Evolutionary conservation across 1,139 yeast species (phyloP), one percentile per base, ranked within the genome.

Genomic region (Trichomonascaceae sp.): DNA sequence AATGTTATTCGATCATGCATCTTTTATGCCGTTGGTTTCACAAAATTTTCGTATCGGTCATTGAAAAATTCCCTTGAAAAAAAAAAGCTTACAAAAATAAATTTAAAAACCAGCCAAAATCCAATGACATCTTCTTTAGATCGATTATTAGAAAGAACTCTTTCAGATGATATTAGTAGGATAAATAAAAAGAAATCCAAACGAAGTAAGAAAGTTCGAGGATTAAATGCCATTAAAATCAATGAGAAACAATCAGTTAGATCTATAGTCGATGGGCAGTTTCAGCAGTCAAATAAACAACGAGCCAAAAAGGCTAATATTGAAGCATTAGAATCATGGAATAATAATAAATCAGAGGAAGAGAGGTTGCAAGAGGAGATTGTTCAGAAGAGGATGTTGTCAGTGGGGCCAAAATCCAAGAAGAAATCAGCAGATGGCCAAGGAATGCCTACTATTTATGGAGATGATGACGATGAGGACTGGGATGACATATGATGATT

Each of bases 141-240:
- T n/a, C 51, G 63, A 9, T 56, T 62, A n/a, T 50, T 62, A 38
- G 53, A 57, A 39, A 46, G 60, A 18, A 61, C 60, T 5, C 55
- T 62, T 18, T 58, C 61, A 2, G 52, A 36, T 46, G 50, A 53
- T 19, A 18, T 17, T 13, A 36, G 41, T 17, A 18, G 27, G 30
- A 27, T 45, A 6, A 43, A 19, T 27, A 24, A 17, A 36, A 47
- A 51, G 32, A 49, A 52, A 38, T 18, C 41, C 32, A 54, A 51
- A 44, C 47, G 32, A 24, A 47, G 54, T 7, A 24, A 49, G 15
- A n/a, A 52, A 1, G 44, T 24, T 17, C 51, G 61, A 20, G 49
- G 55, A 20, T 53, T 51, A 13, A 55, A 59, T 38, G 45, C 53
- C 13, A 41, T 51, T 30, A 53, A 55, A 41, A 50, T 53, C 30